Evolutionary conservation across 805 yeast species (phyloP).

Genomic region (Candida xiaguanensis): DNA sequence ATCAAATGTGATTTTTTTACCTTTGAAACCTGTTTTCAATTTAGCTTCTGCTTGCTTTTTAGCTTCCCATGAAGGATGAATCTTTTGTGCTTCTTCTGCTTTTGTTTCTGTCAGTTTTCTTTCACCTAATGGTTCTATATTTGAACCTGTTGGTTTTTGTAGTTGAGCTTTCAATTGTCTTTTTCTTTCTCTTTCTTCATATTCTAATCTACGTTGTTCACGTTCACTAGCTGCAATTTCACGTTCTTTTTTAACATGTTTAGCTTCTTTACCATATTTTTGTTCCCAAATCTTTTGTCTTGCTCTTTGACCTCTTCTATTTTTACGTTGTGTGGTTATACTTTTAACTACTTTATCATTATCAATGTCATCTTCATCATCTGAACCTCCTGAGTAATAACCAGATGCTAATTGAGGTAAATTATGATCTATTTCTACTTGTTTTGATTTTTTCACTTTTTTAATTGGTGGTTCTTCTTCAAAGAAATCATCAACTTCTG

Average conservation of each 20-base stretch:
- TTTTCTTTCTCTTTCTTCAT: conserved; percentile 67
- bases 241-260: conserved; percentile 70
- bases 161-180: conserved; percentile 53
- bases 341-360: conserved; percentile 49
- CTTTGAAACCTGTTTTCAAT: conserved; percentile 61
- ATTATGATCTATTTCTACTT: conserved; percentile 24
- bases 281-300: conserved; percentile 95
- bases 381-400: conserved; percentile 81
- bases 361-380: conserved; percentile 48
- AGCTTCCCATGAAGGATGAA: conserved; percentile 99
- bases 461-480: conserved; percentile 17
- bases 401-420: conserved; percentile 78
- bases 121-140: conserved; percentile 36
- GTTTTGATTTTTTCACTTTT: conserved; percentile 16
- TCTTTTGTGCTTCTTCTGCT: conserved; percentile 9
- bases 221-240: conserved; percentile 52
- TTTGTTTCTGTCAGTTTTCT: conserved; percentile 17
- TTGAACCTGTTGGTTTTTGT: conserved; percentile 36
- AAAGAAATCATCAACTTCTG: conserved; percentile 39
- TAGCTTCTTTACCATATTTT: conserved; percentile 82
- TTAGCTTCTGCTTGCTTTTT: conserved; percentile 70
- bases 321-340: conserved; percentile 61
- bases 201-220: conserved; percentile 58
- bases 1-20: conserved; percentile 82
- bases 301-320: conserved; percentile 96